Evolutionary conservation across 2,329 filamentous ascomycete species (phyloP).

Genomic region (Monosporascus sp.): DNA sequence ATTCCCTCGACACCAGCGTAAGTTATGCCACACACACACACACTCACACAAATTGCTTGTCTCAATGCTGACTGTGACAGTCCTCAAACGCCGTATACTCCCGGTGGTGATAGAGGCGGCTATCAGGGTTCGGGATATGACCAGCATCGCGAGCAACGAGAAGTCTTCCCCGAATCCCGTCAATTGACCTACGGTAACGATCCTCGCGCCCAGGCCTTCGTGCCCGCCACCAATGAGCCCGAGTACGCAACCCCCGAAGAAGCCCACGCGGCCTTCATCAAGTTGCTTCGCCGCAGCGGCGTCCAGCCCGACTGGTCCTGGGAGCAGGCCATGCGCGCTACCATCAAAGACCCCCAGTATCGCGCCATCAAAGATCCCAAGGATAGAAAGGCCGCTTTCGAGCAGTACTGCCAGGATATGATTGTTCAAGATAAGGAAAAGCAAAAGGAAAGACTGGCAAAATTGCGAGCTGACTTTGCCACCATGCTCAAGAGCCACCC

Average conservation of each 20-base stretch:
- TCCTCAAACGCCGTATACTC: conserved; percentile 37
- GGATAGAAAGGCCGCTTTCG: conserved; percentile 84
- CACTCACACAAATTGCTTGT: neutral
- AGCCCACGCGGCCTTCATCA: conserved; percentile 88
- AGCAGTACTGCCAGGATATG: conserved; percentile 90
- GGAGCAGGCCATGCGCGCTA: conserved; percentile 81
- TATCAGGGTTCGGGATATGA: conserved; percentile 32
- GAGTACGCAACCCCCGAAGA: conserved; percentile 79
- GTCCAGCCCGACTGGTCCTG: conserved; percentile 91
- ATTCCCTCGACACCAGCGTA: conserved; percentile 41
- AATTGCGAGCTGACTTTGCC: conserved; percentile 88
- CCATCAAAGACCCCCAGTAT: conserved; percentile 88
- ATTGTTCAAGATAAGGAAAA: conserved; percentile 89
- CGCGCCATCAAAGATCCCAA: conserved; percentile 88
- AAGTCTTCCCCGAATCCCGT: conserved; percentile 48
- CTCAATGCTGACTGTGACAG: conserved; percentile 17
- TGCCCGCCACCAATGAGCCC: conserved; percentile 64
- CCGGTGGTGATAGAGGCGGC: conserved; percentile 31
- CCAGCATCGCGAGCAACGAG: conserved; percentile 25
- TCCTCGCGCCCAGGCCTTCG: conserved; percentile 51
- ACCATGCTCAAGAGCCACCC: conserved; percentile 95
- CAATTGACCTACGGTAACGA: conserved; percentile 56
- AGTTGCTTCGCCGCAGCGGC: conserved; percentile 77
- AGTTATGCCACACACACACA: conserved; percentile 16
- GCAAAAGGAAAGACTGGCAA: conserved; percentile 86